Evolutionary conservation across 169 alveolate species (phyloP).

Genomic region (Miamiensis avidus): DNA sequence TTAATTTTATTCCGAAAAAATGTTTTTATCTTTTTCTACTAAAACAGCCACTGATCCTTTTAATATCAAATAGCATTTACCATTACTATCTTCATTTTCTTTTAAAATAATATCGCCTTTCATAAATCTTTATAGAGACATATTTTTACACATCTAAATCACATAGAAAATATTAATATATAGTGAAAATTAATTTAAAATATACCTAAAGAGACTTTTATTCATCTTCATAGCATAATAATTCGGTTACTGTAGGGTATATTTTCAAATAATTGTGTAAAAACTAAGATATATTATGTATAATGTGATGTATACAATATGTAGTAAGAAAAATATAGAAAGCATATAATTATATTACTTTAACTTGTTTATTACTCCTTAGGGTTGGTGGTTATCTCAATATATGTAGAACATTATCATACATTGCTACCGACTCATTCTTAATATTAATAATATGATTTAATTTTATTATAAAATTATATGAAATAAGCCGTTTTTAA

Average conservation of each 20-base stretch:
- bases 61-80: not conserved
- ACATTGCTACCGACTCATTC: no score
- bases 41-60: slow-evolving; percentile 6
- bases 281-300: no score
- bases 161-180: no score
- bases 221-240: not conserved
- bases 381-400: not conserved
- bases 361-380: no score
- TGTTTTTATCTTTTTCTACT: slow-evolving; percentile 7
- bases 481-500: no score
- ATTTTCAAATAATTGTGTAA: no score
- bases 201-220: not conserved
- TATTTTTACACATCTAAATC: slow-evolving; percentile 9
- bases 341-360: not conserved
- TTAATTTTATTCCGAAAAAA: not conserved
- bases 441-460: no score
- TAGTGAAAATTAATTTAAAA: not conserved
- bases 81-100: slow-evolving; percentile 4
- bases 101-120: not conserved
- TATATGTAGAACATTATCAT: not conserved
- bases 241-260: not conserved
- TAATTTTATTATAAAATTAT: no score
- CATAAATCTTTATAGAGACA: not conserved
- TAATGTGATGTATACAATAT: no score
- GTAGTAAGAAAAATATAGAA: no score